Evolutionary conservation across 2,329 filamentous ascomycete genomes (phyloP).

Genomic region (Neonectria sp.): DNA sequence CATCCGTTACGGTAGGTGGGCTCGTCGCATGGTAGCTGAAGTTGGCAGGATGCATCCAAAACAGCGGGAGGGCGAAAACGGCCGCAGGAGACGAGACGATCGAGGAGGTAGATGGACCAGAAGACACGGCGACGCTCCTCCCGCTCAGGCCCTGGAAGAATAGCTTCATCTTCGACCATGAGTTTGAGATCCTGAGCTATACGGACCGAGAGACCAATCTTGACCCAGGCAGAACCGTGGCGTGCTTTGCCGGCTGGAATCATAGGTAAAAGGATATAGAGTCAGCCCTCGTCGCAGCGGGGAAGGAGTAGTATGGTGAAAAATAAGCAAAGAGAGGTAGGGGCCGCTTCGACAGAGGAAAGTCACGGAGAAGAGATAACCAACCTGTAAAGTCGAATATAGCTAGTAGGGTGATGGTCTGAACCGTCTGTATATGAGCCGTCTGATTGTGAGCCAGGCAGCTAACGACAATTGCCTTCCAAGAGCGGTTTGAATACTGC

Average conservation of each 20-base stretch:
- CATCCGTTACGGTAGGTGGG: neutral
- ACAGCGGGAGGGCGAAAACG: slow-evolving; percentile 19
- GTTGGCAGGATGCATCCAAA: slow-evolving; percentile 18
- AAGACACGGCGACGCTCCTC: slow-evolving; percentile 23
- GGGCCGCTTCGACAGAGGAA: neutral
- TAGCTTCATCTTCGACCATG: slow-evolving; percentile 9
- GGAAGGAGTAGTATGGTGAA: neutral
- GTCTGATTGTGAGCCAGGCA: neutral
- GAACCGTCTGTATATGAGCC: slow-evolving; percentile 3
- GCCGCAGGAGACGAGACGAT: slow-evolving; percentile 19
- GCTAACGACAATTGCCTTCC: slow-evolving; percentile 2
- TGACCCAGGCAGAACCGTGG: slow-evolving; percentile 21
- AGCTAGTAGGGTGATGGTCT: slow-evolving; percentile 4
- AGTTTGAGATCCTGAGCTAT: slow-evolving; percentile 20
- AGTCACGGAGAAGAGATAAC: neutral
- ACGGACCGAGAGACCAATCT: slow-evolving; percentile 20
- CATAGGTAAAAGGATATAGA: neutral
- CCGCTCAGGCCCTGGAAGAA: slow-evolving; percentile 8
- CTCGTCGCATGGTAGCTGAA: slow-evolving; percentile 13
- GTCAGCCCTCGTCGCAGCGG: neutral
- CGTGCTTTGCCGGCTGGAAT: slow-evolving; percentile 1
- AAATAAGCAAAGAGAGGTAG: neutral
- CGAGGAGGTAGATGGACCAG: slow-evolving; percentile 15
- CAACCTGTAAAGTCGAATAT: slow-evolving; percentile 9
- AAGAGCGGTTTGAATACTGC: slow-evolving; percentile 4